A percentile compares a stretch with the other conserved stretches of the same genome.
Conservation (phyloP, 768 basidiomycete genomes). For the Lentinula lateritia region DNA sequence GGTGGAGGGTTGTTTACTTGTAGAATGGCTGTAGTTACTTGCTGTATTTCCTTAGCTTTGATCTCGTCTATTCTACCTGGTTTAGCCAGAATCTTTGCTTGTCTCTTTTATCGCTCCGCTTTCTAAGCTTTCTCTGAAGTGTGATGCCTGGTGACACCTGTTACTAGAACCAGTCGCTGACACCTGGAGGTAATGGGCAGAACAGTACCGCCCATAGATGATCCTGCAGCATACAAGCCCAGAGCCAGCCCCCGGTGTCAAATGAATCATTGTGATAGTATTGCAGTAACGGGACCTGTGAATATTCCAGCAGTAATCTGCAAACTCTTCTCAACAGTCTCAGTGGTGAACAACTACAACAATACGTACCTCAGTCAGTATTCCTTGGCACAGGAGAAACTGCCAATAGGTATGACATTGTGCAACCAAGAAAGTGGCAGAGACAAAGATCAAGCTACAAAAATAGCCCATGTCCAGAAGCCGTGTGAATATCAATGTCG, state of each 20-base stretch:
- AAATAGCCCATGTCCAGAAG: background rate
- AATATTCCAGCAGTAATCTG: background rate
- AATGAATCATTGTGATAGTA: background rate
- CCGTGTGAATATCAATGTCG: background rate
- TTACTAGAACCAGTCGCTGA: too few species aligned
- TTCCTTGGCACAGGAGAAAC: background rate
- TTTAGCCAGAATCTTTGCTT: too few species aligned
- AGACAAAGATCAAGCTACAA: background rate
- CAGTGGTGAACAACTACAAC: too few species aligned
- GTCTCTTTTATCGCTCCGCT: too few species aligned
- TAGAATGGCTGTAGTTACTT: too few species aligned
- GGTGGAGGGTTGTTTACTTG: too few species aligned
- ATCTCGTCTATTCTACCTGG: too few species aligned
- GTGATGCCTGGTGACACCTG: too few species aligned
- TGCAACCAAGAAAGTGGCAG: background rate
- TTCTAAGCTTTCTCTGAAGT: too few species aligned
- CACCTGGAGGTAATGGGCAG: background rate
- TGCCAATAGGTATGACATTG: background rate
- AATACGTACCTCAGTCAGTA: background rate
- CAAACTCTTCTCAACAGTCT: background rate
- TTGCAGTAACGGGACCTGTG: background rate
- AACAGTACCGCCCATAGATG: background rate
- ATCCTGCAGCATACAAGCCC: background rate
- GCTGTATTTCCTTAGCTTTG: too few species aligned
- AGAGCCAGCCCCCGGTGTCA: background rate